Base-by-base conservation (phyloP, 106 monocot genomes). In the Alisma plantagoaquatica region DNA sequence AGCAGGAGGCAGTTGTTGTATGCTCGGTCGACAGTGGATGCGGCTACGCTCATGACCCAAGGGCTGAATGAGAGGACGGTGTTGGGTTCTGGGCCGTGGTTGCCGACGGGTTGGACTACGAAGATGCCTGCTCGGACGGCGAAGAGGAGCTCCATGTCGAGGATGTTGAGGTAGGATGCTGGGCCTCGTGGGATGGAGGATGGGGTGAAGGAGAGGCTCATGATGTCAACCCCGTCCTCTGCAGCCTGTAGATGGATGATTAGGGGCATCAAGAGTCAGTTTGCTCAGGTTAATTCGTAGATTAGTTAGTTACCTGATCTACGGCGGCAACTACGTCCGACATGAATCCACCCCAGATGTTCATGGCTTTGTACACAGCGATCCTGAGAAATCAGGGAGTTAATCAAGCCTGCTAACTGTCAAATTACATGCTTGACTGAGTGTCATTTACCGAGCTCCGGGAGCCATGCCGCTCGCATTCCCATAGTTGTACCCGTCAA, bases 261-360 rank as follows among this genome's bases (percentile, higher is more conserved):
- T n/a, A n/a, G n/a, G n/a, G n/a, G n/a, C n/a, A n/a, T n/a, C n/a
- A n/a, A n/a, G n/a, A n/a, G n/a, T n/a, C n/a, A n/a, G n/a, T n/a
- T n/a, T n/a, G n/a, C n/a, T n/a, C n/a, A n/a, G n/a, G n/a, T n/a
- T n/a, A n/a, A n/a, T n/a, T n/a, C 14, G 35, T 6, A 38, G 35
- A 7, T 7, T 38, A 14, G 35, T 6, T 7, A 38, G 6, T 21
- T 25, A 79, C 88, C 88, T 90, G 66, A 48, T 90, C 89, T 24
- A 90, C 59, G 31, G 89, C 89, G 44, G 89, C 89, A 10, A 90
- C 73, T 14, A 90, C 80, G 62, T 90, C 89, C 21, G 83, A 83
- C 79, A 83, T 80, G 43, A 74, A 90, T 20, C 89, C 89, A 9
- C 84, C 89, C 52, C 82, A 90, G 10, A 75, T 60, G 46, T 69